These are phyloP conservation scores for Pseudocercospora macadamiae DNA, from an alignment of 2,329 filamentous ascomycete species.

Conservation along the genomic window DNA sequence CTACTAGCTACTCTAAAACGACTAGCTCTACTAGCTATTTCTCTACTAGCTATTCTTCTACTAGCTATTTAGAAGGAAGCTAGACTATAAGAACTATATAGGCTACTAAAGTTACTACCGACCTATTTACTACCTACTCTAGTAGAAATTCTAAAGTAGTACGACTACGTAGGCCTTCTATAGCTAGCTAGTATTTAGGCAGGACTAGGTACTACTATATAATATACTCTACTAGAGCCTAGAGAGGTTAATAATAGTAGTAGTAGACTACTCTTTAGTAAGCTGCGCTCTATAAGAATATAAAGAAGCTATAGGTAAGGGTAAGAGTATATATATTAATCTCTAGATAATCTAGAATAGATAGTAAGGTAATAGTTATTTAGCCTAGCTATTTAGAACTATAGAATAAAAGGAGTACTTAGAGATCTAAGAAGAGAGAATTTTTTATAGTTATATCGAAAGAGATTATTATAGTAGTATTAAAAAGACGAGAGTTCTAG, in stretches of 20 bases:
- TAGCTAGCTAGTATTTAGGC: neutral
- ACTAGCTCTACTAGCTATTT: neutral
- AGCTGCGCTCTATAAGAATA: neutral
- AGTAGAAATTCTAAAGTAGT: neutral
- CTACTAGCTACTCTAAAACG: neutral
- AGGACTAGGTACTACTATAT: neutral
- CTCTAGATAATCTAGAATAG: neutral
- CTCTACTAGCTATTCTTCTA: neutral
- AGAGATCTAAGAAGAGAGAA: too few relatives aligned
- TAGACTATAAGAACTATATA: neutral
- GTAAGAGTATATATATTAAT: neutral
- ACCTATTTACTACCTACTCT: neutral
- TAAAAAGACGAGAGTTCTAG: too few relatives aligned
- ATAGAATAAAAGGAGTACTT: neutral
- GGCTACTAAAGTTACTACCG: neutral
- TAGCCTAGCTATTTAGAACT: too few relatives aligned
- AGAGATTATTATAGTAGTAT: neutral
- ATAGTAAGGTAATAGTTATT: too few relatives aligned
- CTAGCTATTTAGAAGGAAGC: neutral
- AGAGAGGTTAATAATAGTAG: neutral
- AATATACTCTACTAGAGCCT: neutral
- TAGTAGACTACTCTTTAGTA: neutral
- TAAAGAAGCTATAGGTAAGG: neutral
- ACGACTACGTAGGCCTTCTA: neutral
- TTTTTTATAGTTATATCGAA: neutral